phyloP scores from a whole-genome alignment of 345 rosid species.

The Rhizophora apiculata region DNA sequence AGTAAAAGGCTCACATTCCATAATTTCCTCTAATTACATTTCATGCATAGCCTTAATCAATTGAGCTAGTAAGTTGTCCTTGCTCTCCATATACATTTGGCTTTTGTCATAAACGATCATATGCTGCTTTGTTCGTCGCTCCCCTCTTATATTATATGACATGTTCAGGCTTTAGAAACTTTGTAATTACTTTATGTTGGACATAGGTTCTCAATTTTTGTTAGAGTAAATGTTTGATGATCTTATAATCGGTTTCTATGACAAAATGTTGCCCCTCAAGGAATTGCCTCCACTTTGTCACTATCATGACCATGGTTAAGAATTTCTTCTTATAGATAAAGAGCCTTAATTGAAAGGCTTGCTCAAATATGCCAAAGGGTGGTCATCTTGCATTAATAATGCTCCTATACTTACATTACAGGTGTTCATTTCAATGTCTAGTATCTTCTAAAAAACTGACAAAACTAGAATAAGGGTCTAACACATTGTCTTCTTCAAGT shows the following conservation, averaged over 20 bases:
- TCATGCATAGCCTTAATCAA: not conserved
- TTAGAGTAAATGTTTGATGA: not conserved
- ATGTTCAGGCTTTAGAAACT: not conserved
- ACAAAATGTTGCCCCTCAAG: not conserved
- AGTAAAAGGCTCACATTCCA: not conserved
- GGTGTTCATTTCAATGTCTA: not conserved
- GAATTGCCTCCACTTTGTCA: not conserved
- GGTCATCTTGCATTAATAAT: no score
- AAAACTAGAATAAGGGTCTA: not conserved
- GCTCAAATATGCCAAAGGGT: not conserved
- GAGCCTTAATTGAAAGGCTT: not conserved
- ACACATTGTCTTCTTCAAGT: not conserved
- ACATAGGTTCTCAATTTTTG: not conserved
- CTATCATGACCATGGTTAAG: not conserved
- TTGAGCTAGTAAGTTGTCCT: not conserved
- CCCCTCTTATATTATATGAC: not conserved
- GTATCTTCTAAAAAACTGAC: not conserved
- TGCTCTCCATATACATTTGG: not conserved
- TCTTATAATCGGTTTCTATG: not conserved
- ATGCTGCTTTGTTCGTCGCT: not conserved
- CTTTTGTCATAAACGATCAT: not conserved
- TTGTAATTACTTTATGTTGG: not conserved
- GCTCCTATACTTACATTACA: not conserved
- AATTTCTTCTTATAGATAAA: not conserved
- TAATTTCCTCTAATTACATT: not conserved